Evolutionary conservation across 2,329 filamentous ascomycete species (phyloP).

Genomic region (Zymoseptoria tritici): DNA sequence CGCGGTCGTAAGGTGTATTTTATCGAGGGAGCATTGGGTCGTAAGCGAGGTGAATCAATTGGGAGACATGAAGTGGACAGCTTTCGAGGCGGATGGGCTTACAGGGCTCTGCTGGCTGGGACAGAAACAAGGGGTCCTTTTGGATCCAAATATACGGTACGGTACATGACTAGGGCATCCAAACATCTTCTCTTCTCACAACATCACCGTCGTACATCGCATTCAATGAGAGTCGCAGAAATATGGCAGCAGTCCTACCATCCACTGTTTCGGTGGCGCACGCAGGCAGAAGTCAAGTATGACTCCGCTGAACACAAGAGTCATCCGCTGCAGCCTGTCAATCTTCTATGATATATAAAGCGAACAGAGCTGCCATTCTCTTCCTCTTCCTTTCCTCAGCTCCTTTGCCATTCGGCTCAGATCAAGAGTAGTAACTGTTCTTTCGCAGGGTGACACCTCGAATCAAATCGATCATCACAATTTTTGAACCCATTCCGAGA

Average conservation of each 20-base stretch:
- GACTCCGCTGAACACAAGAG: background rate
- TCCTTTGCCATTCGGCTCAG: slow-evolving; percentile 7
- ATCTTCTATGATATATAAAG: background rate
- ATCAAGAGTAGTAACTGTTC: slow-evolving; percentile 17
- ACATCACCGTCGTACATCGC: too few species aligned
- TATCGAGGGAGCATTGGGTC: background rate
- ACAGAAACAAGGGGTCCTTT: background rate
- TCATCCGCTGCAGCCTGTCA: background rate
- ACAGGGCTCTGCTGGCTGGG: background rate
- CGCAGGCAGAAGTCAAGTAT: background rate
- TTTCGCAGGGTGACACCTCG: slow-evolving; percentile 11
- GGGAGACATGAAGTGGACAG: background rate
- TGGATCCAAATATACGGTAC: background rate
- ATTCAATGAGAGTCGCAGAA: too few species aligned
- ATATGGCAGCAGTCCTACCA: background rate
- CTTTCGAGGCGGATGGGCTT: background rate
- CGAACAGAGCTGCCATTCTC: background rate
- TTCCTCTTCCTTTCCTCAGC: slow-evolving; percentile 1
- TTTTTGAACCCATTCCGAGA: slow-evolving; percentile 6
- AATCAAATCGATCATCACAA: slow-evolving; percentile 3
- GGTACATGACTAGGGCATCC: background rate
- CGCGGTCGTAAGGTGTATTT: background rate
- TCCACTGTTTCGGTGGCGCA: background rate
- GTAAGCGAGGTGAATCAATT: background rate
- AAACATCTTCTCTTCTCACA: too few species aligned